Conservation (phyloP, 1,284 basidiomycete species). For the Apiotrichum sp. region DNA sequence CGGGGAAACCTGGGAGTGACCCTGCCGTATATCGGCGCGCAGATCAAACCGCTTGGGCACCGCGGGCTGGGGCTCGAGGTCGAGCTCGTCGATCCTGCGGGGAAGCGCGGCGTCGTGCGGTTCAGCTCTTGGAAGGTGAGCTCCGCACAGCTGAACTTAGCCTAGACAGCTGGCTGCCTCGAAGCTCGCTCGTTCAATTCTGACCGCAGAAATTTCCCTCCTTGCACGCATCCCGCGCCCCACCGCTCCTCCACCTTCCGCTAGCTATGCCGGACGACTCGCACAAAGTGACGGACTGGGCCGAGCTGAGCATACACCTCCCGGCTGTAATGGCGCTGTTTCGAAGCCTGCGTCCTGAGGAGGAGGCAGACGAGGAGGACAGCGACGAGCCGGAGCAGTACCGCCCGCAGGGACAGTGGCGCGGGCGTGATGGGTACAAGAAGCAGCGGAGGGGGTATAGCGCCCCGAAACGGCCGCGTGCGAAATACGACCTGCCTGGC, state of each 20-base stretch:
- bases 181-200: no score
- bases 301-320: slow-evolving; percentile 59
- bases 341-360: slow-evolving; percentile 2
- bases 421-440: slow-evolving; percentile 6
- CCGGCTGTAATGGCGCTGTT: slow-evolving; percentile 61
- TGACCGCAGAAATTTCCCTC: slow-evolving; percentile 55
- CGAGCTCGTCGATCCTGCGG: slow-evolving; percentile 61
- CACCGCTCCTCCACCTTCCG: slow-evolving; percentile 65
- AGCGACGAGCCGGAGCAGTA: neutral
- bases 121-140: slow-evolving; percentile 75
- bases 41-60: slow-evolving; percentile 60
- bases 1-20: slow-evolving; percentile 56
- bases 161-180: neutral
- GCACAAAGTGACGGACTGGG: slow-evolving; percentile 65
- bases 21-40: slow-evolving; percentile 67
- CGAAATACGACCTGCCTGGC: slow-evolving; percentile 50
- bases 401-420: slow-evolving; percentile 1
- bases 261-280: slow-evolving; percentile 58
- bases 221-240: slow-evolving; percentile 48
- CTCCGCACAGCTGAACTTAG: neutral
- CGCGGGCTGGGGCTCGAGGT: slow-evolving; percentile 68
- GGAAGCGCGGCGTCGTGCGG: slow-evolving; percentile 58
- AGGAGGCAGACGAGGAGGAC: neutral
- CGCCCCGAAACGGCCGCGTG: neutral
- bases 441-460: neutral